Conservation (phyloP, 2,329 filamentous ascomycete genomes). For the Penicillium decumbens region DNA sequence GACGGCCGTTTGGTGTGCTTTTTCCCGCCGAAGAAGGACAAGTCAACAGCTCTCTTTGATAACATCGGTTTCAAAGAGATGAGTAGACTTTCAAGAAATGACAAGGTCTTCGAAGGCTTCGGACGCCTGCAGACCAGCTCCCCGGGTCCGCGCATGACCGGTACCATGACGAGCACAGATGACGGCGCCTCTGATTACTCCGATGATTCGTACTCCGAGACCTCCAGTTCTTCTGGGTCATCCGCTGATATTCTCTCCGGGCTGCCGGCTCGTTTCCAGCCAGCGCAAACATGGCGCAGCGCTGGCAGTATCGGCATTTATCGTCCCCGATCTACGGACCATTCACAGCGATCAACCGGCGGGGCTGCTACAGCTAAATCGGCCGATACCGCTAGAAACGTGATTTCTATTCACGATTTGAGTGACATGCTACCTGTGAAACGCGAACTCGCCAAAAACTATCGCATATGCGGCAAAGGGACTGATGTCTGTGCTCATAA, state of each 20-base stretch:
- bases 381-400: constrained; percentile 55
- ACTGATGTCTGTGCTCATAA: constrained; percentile 82
- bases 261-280: constrained; percentile 47
- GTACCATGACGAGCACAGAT: constrained; percentile 39
- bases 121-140: constrained; percentile 54
- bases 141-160: constrained; percentile 42
- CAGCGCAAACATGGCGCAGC: constrained; percentile 51
- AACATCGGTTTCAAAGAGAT: constrained; percentile 47
- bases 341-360: constrained; percentile 51
- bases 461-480: constrained; percentile 77
- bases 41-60: constrained; percentile 49
- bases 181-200: constrained; percentile 47
- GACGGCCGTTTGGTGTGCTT: constrained; percentile 57
- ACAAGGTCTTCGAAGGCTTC: constrained; percentile 60
- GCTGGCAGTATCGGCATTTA: constrained; percentile 52
- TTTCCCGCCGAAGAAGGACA: constrained; percentile 51
- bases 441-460: constrained; percentile 68
- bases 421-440: constrained; percentile 72
- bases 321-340: constrained; percentile 47
- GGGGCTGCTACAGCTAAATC: constrained; percentile 51
- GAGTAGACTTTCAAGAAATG: constrained; percentile 45
- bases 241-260: constrained; percentile 40
- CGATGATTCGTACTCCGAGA: constrained; percentile 56
- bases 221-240: constrained; percentile 50
- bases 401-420: constrained; percentile 69